Conservation (phyloP, 331 rosid genomes). For the Stylosanthes scabra region DNA sequence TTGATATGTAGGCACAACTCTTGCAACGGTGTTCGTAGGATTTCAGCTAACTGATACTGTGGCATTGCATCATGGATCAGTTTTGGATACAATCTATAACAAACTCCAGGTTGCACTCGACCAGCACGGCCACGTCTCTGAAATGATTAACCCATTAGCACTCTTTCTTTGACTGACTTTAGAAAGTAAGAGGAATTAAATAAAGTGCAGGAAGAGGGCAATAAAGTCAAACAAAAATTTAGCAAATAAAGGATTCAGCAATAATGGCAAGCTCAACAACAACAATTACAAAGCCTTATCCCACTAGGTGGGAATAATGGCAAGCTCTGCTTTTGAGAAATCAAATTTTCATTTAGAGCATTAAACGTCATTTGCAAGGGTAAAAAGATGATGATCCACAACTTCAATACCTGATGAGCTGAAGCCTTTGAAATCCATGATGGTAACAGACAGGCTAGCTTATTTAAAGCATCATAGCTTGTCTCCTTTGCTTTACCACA, state of each 20-base stretch:
- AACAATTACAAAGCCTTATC: no score
- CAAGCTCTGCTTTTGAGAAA: constrained; percentile 29
- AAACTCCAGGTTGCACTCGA: constrained; percentile 96
- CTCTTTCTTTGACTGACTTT: constrained; percentile 16
- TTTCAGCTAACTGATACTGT: constrained; percentile 91
- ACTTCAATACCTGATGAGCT: constrained; percentile 85
- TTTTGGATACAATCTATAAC: constrained; percentile 90
- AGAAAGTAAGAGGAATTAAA: background rate
- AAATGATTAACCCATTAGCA: constrained; percentile 38
- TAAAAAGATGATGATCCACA: constrained; percentile 20
- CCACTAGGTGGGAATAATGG: background rate
- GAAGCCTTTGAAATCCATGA: constrained; percentile 99
- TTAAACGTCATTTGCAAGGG: constrained; percentile 16
- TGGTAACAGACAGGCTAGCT: constrained; percentile 94
- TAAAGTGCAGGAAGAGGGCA: background rate
- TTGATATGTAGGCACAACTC: constrained; percentile 96
- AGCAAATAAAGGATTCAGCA: constrained; percentile 23
- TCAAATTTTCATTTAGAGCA: constrained; percentile 25
- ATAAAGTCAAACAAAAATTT: constrained; percentile 28
- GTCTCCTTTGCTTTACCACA: constrained; percentile 99
- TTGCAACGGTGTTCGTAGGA: constrained; percentile 96
- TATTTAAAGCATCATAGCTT: constrained; percentile 96
- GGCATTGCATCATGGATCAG: constrained; percentile 88
- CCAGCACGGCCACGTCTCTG: constrained; percentile 99
- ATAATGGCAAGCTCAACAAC: constrained; percentile 21